Base-by-base conservation (phyloP, 768 basidiomycete species). In the Lenzites betulinus region DNA sequence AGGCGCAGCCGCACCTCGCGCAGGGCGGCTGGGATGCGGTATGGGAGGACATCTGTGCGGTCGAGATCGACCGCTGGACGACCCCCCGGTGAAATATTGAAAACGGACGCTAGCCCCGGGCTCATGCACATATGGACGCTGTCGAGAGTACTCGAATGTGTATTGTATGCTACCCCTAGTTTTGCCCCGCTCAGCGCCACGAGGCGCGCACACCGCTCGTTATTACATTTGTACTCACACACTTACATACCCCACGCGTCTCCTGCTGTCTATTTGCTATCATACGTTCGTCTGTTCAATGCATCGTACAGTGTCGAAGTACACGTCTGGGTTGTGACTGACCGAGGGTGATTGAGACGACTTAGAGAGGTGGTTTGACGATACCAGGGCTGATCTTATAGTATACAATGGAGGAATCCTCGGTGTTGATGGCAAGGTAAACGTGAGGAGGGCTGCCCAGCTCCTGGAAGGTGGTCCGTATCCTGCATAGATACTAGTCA, bases 371-470 rank as follows among this genome's bases (percentile, higher is more conserved):
- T 25, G 89, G 90, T 66, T 92, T 92, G 61, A 86, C 84, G 33
- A 93, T 88, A 56, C 90, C 91, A 51, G 81, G 79, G 68, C 86
- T 88, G 60, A 93, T 78, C 67, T 89, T 90, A 74, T 93, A 93
- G 72, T 93, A 93, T 52, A 93, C 91, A 47, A 89, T 87, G 9
- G 91, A 92, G 12, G 91, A 86, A 66, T 93, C 91, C 51, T 89
- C 84, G 0, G 87, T 82, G 44, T 85, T 86, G 57, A 92, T 87
- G 13, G 87, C 91, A 30, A 93, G 71, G 66, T 83, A 88, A 48
- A 92, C 72, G 54, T 83, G 77, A 39, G 77, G 70, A 13, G 80
- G 79, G 46, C 75, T 73, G 7, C 72, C 73, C 13, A 90, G 74
- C 13, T 75, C 76, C 7, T 71, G 66, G 70, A 91, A 92, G 2